Evolutionary conservation across 306 rosid genomes (phyloP).

Genomic region (Inga leiocalycina): DNA sequence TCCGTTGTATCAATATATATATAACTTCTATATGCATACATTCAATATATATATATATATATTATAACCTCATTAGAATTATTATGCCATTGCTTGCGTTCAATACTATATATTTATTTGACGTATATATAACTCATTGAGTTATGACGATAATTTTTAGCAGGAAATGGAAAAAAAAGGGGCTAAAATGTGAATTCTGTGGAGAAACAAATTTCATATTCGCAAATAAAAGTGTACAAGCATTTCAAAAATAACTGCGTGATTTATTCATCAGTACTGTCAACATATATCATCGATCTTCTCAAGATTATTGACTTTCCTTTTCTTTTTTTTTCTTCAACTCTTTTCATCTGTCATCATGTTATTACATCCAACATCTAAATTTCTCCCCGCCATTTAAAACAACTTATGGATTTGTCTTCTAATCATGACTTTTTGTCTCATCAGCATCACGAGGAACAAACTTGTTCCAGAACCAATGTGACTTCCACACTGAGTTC

Average conservation of each 20-base stretch:
- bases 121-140: no score
- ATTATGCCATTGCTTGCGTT: no score
- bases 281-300: no score
- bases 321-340: background rate
- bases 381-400: background rate
- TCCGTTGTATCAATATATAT: no score
- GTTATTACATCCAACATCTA: background rate
- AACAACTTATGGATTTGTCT: background rate
- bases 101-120: no score
- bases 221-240: background rate
- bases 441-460: background rate
- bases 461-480: background rate
- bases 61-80: no score
- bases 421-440: background rate
- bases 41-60: no score
- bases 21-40: no score
- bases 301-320: background rate
- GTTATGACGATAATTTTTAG: no score
- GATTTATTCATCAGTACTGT: background rate
- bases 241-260: background rate
- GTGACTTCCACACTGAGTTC: constrained; percentile 4
- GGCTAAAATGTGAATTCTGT: background rate
- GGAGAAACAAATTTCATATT: background rate
- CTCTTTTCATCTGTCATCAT: background rate
- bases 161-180: background rate